Conservation (phyloP, 768 basidiomycete genomes). For the Suillus placidus region DNA sequence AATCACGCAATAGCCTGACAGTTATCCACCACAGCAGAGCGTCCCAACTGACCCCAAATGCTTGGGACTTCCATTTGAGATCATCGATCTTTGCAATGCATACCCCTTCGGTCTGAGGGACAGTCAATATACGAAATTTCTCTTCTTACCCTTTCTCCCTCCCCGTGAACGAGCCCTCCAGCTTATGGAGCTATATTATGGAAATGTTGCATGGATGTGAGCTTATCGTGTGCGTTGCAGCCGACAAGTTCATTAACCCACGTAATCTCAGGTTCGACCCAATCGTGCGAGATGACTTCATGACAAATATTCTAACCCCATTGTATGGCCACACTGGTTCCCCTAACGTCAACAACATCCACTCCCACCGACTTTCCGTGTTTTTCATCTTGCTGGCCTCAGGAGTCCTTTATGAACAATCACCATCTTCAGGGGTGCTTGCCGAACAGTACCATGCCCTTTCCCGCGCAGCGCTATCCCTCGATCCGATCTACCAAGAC, state of each 20-base stretch:
- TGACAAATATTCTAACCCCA: constrained; percentile 40
- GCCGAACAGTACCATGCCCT: constrained; percentile 51
- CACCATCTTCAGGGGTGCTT: constrained; percentile 32
- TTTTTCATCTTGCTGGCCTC: constrained; percentile 55
- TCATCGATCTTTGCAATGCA: constrained; percentile 47
- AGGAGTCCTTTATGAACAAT: constrained; percentile 47
- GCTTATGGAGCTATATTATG: constrained; percentile 46
- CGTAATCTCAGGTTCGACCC: constrained; percentile 46
- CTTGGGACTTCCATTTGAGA: constrained; percentile 44
- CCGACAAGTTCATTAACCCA: neutral
- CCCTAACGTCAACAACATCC: constrained; percentile 37
- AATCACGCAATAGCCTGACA: constrained; percentile 15
- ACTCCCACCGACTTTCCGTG: constrained; percentile 52
- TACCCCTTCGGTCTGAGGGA: constrained; percentile 53
- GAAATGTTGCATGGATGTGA: constrained; percentile 50
- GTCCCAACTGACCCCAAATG: constrained; percentile 21
- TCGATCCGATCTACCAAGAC: constrained; percentile 47
- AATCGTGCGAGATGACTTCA: constrained; percentile 45
- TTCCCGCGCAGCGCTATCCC: constrained; percentile 48
- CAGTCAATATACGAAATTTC: constrained; percentile 37
- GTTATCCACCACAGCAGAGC: constrained; percentile 5
- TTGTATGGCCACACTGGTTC: constrained; percentile 43
- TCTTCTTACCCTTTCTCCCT: constrained; percentile 47
- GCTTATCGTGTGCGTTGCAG: constrained; percentile 21
- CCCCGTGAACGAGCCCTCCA: constrained; percentile 41